These are phyloP conservation scores for Pichia sp. DNA, from an alignment of 1,139 yeast genomes.

Conservation along the genomic window DNA sequence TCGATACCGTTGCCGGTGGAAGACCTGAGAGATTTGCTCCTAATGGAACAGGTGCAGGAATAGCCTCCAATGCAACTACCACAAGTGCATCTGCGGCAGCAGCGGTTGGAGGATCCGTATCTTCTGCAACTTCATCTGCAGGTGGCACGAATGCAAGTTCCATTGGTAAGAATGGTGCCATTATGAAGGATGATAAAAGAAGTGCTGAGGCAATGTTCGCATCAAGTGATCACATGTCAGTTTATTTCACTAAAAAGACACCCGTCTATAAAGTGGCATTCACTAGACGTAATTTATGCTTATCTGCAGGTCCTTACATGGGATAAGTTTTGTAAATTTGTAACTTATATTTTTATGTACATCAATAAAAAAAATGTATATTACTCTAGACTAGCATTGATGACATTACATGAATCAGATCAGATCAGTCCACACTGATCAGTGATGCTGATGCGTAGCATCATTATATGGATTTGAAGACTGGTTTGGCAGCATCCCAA, in stretches of 20 bases:
- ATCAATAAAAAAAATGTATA: neutral
- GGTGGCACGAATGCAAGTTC: constrained; percentile 12
- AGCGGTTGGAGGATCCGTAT: too few species aligned
- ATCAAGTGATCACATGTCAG: constrained; percentile 73
- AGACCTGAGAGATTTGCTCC: constrained; percentile 64
- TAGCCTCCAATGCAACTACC: too few species aligned
- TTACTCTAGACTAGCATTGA: too few species aligned
- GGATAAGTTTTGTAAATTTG: constrained; percentile 10
- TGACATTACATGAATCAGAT: too few species aligned
- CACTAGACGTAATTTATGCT: constrained; percentile 81
- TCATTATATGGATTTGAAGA: constrained; percentile 24
- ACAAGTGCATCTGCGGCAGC: too few species aligned
- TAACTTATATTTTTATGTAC: neutral
- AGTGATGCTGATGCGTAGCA: too few species aligned
- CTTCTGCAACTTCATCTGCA: too few species aligned
- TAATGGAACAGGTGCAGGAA: too few species aligned
- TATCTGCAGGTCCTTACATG: constrained; percentile 84
- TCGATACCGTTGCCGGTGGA: constrained; percentile 40
- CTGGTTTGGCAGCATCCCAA: constrained; percentile 86
- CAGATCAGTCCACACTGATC: too few species aligned
- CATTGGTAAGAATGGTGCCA: constrained; percentile 17
- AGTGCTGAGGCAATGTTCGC: constrained; percentile 8
- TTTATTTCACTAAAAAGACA: constrained; percentile 87
- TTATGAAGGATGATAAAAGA: constrained; percentile 20
- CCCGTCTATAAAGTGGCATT: constrained; percentile 92